Evolutionary conservation across 306 rosid species (phyloP), one percentile per base, ranked within the genome.

Genomic region (Gynostemma pentaphyllum): DNA sequence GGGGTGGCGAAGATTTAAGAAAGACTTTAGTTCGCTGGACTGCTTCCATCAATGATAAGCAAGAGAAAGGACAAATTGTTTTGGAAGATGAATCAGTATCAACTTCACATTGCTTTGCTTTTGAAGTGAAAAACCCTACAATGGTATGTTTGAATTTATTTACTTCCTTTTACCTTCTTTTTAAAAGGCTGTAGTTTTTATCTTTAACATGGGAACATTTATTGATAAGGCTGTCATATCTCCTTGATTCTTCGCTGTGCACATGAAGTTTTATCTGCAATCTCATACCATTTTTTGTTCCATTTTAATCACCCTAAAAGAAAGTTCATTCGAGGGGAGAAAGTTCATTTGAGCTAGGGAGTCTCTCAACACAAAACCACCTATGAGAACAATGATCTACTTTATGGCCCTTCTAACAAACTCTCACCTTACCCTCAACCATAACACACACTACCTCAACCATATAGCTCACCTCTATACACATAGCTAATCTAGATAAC

Each of bases 1-100:
- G 86, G 86, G 86, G 86, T 30, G 86, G 81, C 66, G 81, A 81
- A 59, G 79, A 73, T 49, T 61, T 81, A 70, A 78, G 79, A 72
- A 81, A 75, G 55, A 81, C 83, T 37, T 55, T 81, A 79, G 66
- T 72, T 41, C 86, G 86, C 65, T 81, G 83, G 83, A 74, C 75
- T 8, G 28, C 68, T 62, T 78, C 83, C 34, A 49, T 81, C 60
- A 81, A 72, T 36, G 77, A 78, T 7, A 70, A 62, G 44, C 73
- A 62, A 13, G 78, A 65, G 28, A 72, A 61, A 36, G 69, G 52
- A 30, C 22, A 55, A 51, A 49, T 49, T 68, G 51, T 78, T 37
- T 30, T 62, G 19, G 79, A 63, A 63, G 77, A 72, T 57, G 79
- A 70, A 52, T 37, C 74, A 21, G 74, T 65, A 49, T 75, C 86